phyloP scores from a whole-genome alignment of 2,329 filamentous ascomycete species.

The Pseudogymnoascus sp. region DNA sequence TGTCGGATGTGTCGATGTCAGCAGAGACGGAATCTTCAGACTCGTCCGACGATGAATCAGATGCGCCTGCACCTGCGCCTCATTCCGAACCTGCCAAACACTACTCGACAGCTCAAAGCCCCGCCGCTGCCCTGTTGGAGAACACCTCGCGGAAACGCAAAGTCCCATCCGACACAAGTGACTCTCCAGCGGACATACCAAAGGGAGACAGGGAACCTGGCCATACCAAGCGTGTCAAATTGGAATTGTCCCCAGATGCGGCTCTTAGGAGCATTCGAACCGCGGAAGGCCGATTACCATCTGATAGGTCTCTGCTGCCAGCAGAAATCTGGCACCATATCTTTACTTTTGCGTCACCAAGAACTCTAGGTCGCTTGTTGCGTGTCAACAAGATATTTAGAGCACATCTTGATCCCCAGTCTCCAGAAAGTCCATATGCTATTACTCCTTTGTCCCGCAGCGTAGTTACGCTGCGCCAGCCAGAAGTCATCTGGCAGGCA shows the following conservation, averaged over 20 bases:
- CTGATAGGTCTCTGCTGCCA: conserved; percentile 37
- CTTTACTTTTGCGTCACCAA: conserved; percentile 58
- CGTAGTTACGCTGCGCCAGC: conserved; percentile 36
- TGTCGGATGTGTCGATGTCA: conserved; percentile 13
- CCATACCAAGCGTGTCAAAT: conserved; percentile 23
- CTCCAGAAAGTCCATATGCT: conserved; percentile 24
- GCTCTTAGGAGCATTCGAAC: conserved; percentile 14
- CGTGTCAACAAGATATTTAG: conserved; percentile 60
- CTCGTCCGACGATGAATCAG: conserved; percentile 8
- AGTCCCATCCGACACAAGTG: conserved; percentile 23
- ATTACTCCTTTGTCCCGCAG: conserved; percentile 31
- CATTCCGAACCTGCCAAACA: background rate
- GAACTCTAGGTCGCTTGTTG: conserved; percentile 55
- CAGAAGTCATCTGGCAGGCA: conserved; percentile 62
- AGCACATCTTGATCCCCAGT: conserved; percentile 45
- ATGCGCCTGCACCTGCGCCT: background rate
- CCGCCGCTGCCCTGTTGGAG: background rate
- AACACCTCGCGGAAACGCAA: conserved; percentile 10
- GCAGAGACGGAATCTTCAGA: conserved; percentile 10
- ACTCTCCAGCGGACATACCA: conserved; percentile 12
- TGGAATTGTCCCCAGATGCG: conserved; percentile 15
- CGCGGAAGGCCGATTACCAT: conserved; percentile 16
- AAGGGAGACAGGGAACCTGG: conserved; percentile 17
- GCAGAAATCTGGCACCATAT: conserved; percentile 62
- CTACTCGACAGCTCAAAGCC: background rate